Percentiles rank a stretch among this genome's conserved stretches.
Evolutionary conservation across 2,329 filamentous ascomycete species (phyloP).

Genomic region (Pestalotiopsis sp.): DNA sequence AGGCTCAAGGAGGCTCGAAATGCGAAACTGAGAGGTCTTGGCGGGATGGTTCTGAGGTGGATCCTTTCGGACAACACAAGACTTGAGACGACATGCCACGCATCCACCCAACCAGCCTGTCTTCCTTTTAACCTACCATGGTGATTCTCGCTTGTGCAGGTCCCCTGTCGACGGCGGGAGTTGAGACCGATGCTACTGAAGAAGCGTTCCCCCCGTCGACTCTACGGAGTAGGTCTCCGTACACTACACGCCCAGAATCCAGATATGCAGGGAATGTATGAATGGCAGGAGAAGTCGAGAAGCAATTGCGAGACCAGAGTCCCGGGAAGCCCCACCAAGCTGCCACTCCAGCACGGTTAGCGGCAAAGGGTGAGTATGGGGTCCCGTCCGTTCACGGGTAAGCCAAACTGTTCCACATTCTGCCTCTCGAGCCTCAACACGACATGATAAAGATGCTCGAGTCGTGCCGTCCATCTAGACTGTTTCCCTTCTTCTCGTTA

Average conservation of each 20-base stretch:
- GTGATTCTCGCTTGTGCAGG: slow-evolving; percentile 1
- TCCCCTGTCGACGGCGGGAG: slow-evolving; percentile 9
- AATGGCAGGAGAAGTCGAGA: slow-evolving; percentile 2
- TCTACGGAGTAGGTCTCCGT: neutral
- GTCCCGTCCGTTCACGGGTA: neutral
- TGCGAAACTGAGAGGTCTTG: slow-evolving; percentile 10
- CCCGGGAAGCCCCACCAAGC: slow-evolving; percentile 6
- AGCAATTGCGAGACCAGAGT: slow-evolving; percentile 5
- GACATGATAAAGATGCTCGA: slow-evolving; percentile 13
- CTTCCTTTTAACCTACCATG: neutral
- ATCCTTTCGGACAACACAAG: neutral
- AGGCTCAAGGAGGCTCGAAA: slow-evolving; percentile 9
- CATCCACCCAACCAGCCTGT: neutral
- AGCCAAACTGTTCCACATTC: neutral
- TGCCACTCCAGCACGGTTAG: slow-evolving; percentile 13
- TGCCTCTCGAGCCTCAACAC: neutral
- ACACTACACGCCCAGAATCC: neutral
- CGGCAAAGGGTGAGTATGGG: slow-evolving; percentile 11
- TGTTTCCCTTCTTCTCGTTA: slow-evolving; percentile 22
- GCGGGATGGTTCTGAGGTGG: neutral
- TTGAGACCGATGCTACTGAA: slow-evolving; percentile 10
- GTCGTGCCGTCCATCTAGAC: slow-evolving; percentile 14
- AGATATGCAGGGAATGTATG: neutral
- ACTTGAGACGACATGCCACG: slow-evolving; percentile 14
- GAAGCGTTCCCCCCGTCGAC: neutral